phyloP scores from a whole-genome alignment of 768 basidiomycete species.

The Podaxis sp. region DNA sequence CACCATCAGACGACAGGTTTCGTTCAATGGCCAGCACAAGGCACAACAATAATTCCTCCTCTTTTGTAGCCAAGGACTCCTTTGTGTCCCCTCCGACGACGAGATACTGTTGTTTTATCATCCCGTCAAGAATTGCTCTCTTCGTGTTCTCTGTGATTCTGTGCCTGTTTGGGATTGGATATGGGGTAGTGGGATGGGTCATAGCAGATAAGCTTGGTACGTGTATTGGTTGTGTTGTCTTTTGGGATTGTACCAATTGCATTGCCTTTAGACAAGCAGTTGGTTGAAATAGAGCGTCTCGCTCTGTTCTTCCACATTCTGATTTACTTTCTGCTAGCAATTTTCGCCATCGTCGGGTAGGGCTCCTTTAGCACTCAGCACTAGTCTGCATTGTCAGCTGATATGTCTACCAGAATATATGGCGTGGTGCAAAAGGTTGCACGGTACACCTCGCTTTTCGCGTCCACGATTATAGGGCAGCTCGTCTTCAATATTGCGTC shows the following conservation, averaged over 20 bases:
- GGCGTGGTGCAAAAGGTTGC: conserved; percentile 16
- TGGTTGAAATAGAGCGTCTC: conserved; percentile 21
- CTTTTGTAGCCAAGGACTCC: not conserved
- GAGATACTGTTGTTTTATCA: conserved; percentile 3
- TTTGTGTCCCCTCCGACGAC: not conserved
- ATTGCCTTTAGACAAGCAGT: conserved; percentile 10
- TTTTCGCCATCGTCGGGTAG: conserved; percentile 22
- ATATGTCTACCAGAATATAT: conserved; percentile 18
- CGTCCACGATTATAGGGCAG: conserved; percentile 26
- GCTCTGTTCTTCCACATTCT: conserved; percentile 23
- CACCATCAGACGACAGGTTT: not conserved
- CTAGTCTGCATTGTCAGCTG: no score
- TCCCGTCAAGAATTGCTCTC: conserved; percentile 18
- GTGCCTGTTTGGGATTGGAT: conserved; percentile 10
- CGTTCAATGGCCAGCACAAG: not conserved
- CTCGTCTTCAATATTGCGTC: conserved; percentile 28
- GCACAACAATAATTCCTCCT: conserved; percentile 2
- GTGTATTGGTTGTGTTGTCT: not conserved
- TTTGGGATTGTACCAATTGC: not conserved
- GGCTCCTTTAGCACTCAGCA: not conserved
- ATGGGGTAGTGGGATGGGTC: conserved; percentile 14
- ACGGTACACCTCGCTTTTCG: conserved; percentile 19
- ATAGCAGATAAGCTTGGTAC: conserved; percentile 16
- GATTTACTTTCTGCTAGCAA: conserved; percentile 17
- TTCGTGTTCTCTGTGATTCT: conserved; percentile 11